A percentile compares a stretch with the other conserved stretches of the same genome.
Evolutionary conservation across 192 early-diverging fungal species (phyloP).

Genomic region (Piromyces finnis): DNA sequence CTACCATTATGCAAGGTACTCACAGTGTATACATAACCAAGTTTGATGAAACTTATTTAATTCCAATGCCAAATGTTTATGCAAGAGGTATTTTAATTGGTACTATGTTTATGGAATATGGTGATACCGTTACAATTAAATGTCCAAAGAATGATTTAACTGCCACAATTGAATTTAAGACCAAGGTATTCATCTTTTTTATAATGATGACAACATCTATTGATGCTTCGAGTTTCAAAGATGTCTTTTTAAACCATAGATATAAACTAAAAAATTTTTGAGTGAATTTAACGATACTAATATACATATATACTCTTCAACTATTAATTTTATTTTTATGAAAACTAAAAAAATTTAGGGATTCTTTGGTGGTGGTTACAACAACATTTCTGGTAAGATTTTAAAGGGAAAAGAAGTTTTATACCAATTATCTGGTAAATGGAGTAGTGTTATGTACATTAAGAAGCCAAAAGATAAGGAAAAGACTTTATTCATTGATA

Average conservation of each 20-base stretch:
- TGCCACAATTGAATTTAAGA: conserved; percentile 76
- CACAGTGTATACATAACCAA: conserved; percentile 34
- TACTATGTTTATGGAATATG: conserved; percentile 83
- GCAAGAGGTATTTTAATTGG: conserved; percentile 84
- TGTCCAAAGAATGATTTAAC: conserved; percentile 57
- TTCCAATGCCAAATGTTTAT: conserved; percentile 83
- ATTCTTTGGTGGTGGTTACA: conserved; percentile 54
- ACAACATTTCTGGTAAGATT: conserved; percentile 68
- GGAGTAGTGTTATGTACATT: conserved; percentile 50
- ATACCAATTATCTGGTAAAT: conserved; percentile 75
- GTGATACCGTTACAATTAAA: conserved; percentile 54
- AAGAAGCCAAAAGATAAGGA: not conserved
- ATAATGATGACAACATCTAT: not conserved
- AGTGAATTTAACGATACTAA: too few relatives aligned
- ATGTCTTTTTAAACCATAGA: not conserved
- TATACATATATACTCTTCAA: too few relatives aligned
- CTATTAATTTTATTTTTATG: too few relatives aligned
- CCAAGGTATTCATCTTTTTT: conserved; percentile 37
- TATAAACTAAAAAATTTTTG: too few relatives aligned
- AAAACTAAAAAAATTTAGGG: too few relatives aligned
- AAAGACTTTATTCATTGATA: conserved; percentile 47
- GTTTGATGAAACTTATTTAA: conserved; percentile 47
- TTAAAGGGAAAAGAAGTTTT: conserved; percentile 49
- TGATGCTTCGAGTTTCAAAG: not conserved
- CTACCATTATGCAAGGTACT: conserved; percentile 67